Evolutionary conservation across 73 alveolate genomes (phyloP).

Genomic region (Tetrahymena thermophila): DNA sequence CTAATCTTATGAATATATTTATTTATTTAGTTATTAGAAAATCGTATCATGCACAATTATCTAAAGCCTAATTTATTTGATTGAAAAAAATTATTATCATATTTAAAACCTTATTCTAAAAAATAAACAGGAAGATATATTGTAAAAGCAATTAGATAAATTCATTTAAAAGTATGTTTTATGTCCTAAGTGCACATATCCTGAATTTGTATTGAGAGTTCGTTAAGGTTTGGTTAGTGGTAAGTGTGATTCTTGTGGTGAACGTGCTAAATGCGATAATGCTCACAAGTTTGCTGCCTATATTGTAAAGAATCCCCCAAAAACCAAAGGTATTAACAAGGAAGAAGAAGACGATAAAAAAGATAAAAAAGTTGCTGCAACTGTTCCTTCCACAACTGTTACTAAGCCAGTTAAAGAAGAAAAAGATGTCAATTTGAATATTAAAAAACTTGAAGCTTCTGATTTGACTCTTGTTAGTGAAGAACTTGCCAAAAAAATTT

Average conservation of each 20-base stretch:
- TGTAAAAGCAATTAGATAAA: conserved; percentile 56
- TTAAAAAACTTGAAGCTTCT: conserved; percentile 15
- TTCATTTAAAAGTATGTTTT: conserved; percentile 75
- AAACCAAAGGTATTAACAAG: conserved; percentile 12
- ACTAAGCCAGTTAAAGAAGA: neutral
- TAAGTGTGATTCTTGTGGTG: conserved; percentile 78
- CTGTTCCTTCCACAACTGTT: neutral
- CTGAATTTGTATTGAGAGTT: conserved; percentile 62
- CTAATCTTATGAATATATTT: neutral
- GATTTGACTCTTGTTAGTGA: conserved; percentile 19
- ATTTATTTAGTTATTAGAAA: no score
- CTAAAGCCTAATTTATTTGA: no score
- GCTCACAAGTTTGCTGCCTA: conserved; percentile 59
- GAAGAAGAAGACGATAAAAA: conserved; percentile 45
- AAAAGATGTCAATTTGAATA: conserved; percentile 8
- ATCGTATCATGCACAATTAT: no score
- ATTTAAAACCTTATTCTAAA: neutral
- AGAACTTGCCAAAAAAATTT: neutral
- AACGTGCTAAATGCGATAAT: conserved; percentile 55
- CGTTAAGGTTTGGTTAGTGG: conserved; percentile 49
- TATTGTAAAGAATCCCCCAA: conserved; percentile 55
- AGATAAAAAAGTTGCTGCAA: neutral
- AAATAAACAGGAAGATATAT: conserved; percentile 40
- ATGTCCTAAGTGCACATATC: conserved; percentile 72
- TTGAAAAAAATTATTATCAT: no score